Base-by-base conservation (phyloP, 495 filamentous ascomycete genomes). In the Penicillium cinerascens region DNA sequence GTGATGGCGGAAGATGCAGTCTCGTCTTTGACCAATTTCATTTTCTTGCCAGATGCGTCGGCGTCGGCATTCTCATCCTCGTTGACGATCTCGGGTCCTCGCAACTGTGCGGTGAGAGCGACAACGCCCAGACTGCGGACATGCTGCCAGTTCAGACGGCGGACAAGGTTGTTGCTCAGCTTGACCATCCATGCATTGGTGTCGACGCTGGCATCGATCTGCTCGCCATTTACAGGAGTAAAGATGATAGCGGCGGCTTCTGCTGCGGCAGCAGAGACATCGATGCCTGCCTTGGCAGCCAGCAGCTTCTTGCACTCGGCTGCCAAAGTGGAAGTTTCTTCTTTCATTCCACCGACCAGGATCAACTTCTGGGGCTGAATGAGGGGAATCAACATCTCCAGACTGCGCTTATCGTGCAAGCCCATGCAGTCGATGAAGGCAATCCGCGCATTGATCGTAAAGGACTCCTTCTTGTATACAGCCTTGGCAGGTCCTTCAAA, bases 141-240 rank as follows among this genome's bases (percentile, higher is more conserved):
- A 47, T 91, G 89, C 76, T 97, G 95, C 93, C 95, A 97, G 63
- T 88, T 89, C 20, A 99, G 74, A 21, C 86, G 82, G 59, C 87
- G 86, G 26, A 93, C 85, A 22, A 99, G 82, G 37, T 79, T 73
- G 52, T 91, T 88, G 49, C 87, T 89, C 25, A 99, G 78, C 61
- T 90, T 96, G 44, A 97, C 87, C 23, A 87, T 85, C 93, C 93
- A 99, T 20, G 93, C 92, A 65, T 97, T 97, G 6, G 92, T 97
- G 60, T 99, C 93, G 35, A 97, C 92, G 58, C 91, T 96, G 13
- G 92, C 93, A 66, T 97, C 84, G 43, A 97, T 78, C 2, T 76
- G 72, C 44, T 78, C 72, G 15, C 91, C 90, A 33, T 87, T 75
- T 11, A 62, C 66, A 2, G 95, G 93, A 0, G 90, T 91, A 68